Evolutionary conservation across 2,329 filamentous ascomycete species (phyloP).

Genomic region (Eutypa lata): DNA sequence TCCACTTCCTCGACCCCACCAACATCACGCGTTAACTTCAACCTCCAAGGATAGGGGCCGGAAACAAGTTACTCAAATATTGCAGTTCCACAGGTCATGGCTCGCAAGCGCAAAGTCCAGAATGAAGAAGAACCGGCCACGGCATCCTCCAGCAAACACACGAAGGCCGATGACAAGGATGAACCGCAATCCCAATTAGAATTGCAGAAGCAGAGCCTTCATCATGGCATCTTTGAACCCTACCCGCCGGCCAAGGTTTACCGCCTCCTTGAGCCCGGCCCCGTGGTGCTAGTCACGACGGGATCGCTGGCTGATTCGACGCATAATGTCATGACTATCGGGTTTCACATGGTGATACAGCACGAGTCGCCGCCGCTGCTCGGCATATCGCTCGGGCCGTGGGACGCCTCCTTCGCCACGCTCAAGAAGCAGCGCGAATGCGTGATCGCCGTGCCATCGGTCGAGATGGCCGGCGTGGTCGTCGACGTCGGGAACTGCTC

Average conservation of each 20-base stretch:
- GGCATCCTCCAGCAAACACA: constrained; percentile 6
- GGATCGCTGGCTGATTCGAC: constrained; percentile 26
- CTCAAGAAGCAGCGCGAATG: constrained; percentile 29
- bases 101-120: constrained; percentile 11
- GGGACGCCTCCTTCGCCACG: constrained; percentile 28
- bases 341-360: constrained; percentile 36
- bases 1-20: too few relatives aligned
- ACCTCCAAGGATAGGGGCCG: too few relatives aligned
- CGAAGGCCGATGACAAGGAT: constrained; percentile 2
- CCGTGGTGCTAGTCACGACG: constrained; percentile 31
- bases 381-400: constrained; percentile 30
- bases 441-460: constrained; percentile 29
- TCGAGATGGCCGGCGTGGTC: constrained; percentile 26
- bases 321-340: constrained; percentile 35
- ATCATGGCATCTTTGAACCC: constrained; percentile 8
- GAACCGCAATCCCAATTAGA: constrained; percentile 2
- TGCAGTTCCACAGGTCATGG: constrained; percentile 9
- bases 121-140: constrained; percentile 6
- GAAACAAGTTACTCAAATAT: too few relatives aligned
- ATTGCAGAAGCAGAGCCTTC: constrained; percentile 1
- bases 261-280: constrained; percentile 33
- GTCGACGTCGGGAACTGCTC: constrained; percentile 34
- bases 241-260: constrained; percentile 27
- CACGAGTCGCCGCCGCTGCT: constrained; percentile 31
- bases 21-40: too few relatives aligned